Evolutionary conservation across 371 early-diverging fungal species (phyloP).

Genomic region (Capillidium rhysosporum): DNA sequence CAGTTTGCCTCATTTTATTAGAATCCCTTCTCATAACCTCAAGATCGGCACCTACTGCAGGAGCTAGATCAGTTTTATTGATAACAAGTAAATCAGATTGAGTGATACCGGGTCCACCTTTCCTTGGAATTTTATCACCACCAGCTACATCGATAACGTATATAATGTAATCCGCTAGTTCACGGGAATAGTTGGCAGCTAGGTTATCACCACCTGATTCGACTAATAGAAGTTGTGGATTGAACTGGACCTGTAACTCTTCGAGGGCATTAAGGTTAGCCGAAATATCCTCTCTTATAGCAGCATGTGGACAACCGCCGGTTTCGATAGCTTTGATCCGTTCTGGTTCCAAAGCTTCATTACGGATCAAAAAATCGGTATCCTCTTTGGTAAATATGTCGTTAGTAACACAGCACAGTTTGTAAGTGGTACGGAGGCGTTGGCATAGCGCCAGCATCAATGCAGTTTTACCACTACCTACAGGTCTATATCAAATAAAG

Average conservation of each 20-base stretch:
- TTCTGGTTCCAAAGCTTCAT: slow-evolving; percentile 66
- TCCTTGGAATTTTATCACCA: slow-evolving; percentile 80
- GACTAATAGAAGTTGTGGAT: slow-evolving; percentile 60
- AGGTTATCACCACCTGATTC: slow-evolving; percentile 89
- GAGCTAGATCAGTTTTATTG: slow-evolving; percentile 88
- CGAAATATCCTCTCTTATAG: slow-evolving; percentile 83
- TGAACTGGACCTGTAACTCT: slow-evolving; percentile 59
- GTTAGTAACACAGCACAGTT: slow-evolving; percentile 70
- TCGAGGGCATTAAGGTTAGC: slow-evolving; percentile 85
- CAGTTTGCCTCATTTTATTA: slow-evolving; percentile 64
- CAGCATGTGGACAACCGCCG: slow-evolving; percentile 91
- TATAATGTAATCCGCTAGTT: slow-evolving; percentile 81
- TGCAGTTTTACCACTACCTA: slow-evolving; percentile 90
- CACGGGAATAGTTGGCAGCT: slow-evolving; percentile 77
- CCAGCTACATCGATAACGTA: slow-evolving; percentile 93
- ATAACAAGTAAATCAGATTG: slow-evolving; percentile 80
- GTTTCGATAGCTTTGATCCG: slow-evolving; percentile 85
- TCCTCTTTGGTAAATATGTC: slow-evolving; percentile 81
- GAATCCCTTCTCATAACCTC: slow-evolving; percentile 81
- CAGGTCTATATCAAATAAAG: slow-evolving; percentile 32
- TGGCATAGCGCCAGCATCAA: slow-evolving; percentile 79
- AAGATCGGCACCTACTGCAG: slow-evolving; percentile 71
- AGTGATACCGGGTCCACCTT: slow-evolving; percentile 86
- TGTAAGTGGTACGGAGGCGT: slow-evolving; percentile 48
- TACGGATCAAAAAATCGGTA: slow-evolving; percentile 73